Evolutionary conservation across 192 early-diverging fungal species (phyloP).

Genomic region (Entomortierella parvispora): DNA sequence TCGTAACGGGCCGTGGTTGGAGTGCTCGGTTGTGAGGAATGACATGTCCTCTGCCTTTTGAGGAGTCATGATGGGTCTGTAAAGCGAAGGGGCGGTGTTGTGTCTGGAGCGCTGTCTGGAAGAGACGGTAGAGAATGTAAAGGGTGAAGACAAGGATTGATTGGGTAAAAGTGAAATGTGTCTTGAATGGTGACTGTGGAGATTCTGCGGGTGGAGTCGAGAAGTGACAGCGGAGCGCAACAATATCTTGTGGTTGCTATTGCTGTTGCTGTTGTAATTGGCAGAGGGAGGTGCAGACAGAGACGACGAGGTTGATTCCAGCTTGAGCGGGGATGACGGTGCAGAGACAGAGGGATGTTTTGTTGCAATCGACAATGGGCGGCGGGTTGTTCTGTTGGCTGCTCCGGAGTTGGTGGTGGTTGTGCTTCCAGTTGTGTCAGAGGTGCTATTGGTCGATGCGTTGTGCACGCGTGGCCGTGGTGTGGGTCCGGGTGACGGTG

Average conservation of each 20-base stretch:
- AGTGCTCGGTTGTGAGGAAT: slow-evolving; percentile 42
- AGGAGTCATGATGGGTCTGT: slow-evolving; percentile 38
- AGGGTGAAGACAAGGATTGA: slow-evolving; percentile 1
- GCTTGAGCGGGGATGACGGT: background rate
- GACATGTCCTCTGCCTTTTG: slow-evolving; percentile 26
- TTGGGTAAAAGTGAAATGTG: slow-evolving; percentile 17
- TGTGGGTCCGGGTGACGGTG: background rate
- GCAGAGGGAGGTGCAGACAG: background rate
- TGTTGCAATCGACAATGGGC: slow-evolving; percentile 1
- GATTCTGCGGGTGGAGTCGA: background rate
- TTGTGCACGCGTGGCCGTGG: background rate
- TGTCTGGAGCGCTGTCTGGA: slow-evolving; percentile 25
- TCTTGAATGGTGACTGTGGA: slow-evolving; percentile 22
- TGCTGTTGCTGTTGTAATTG: slow-evolving; percentile 4
- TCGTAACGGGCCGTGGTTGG: slow-evolving; percentile 30
- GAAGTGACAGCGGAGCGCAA: background rate
- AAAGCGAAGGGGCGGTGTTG: slow-evolving; percentile 24
- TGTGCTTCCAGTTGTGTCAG: background rate
- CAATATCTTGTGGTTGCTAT: too few relatives aligned
- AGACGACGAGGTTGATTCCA: too few relatives aligned
- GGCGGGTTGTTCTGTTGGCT: too few relatives aligned
- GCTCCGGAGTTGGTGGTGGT: background rate
- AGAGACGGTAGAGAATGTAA: background rate
- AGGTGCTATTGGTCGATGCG: background rate
- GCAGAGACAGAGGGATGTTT: slow-evolving; percentile 4